Evolutionary conservation across 345 rosid genomes (phyloP).

Genomic region (Eucalyptus decipiens): DNA sequence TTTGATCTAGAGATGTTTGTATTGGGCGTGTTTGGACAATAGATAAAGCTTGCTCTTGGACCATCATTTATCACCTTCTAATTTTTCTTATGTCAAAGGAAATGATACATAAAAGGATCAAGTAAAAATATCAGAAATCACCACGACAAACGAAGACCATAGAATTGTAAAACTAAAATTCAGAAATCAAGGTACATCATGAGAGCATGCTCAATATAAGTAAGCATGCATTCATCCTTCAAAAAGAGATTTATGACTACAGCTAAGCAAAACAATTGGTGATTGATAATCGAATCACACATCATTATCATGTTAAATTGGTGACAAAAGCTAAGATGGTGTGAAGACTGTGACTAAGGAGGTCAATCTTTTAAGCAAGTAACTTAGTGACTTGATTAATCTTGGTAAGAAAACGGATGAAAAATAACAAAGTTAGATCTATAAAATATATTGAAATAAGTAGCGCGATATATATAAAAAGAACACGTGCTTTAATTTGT

Average conservation of each 20-base stretch:
- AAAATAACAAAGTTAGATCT: not conserved
- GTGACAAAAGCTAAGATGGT: not conserved
- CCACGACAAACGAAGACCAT: too few species aligned
- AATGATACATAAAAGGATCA: too few species aligned
- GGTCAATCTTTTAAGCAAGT: not conserved
- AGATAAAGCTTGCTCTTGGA: not conserved
- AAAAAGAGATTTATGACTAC: not conserved
- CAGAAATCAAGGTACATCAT: too few species aligned
- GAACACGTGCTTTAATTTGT: too few species aligned
- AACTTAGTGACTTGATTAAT: not conserved
- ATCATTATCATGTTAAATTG: not conserved
- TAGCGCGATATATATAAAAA: too few species aligned
- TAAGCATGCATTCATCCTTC: not conserved
- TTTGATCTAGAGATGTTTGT: not conserved
- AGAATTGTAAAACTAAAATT: too few species aligned
- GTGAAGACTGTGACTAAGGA: not conserved
- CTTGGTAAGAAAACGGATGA: not conserved
- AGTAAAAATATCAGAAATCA: too few species aligned
- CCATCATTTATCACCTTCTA: not conserved
- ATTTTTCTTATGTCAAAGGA: too few species aligned
- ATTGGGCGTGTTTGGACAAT: not conserved
- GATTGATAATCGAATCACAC: rapidly evolving
- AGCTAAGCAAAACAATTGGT: too few species aligned
- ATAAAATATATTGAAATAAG: not conserved
- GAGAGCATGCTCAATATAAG: not conserved